phyloP scores from a whole-genome alignment of 306 rosid genomes.

The Mimosa bimucronata region DNA sequence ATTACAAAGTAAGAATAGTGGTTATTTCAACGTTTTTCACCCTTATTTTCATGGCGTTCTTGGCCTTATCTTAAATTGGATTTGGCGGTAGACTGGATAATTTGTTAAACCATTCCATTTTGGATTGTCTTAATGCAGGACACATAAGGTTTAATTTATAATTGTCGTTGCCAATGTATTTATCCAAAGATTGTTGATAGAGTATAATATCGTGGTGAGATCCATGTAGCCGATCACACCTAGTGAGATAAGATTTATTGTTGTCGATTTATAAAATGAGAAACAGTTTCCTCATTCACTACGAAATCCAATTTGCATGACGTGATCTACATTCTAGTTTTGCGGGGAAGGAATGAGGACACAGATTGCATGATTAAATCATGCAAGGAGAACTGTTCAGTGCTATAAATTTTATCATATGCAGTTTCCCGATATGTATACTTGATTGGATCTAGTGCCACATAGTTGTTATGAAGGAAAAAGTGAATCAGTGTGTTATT shows the following conservation, averaged over 20 bases:
- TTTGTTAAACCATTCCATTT: slow-evolving; percentile 26
- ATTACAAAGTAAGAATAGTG: slow-evolving; percentile 55
- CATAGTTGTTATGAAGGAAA: background rate
- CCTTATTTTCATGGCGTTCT: slow-evolving; percentile 22
- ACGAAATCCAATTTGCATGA: background rate
- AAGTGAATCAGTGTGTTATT: background rate
- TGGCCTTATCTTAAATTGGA: background rate
- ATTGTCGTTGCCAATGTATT: too few relatives aligned
- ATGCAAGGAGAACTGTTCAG: background rate
- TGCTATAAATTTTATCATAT: background rate
- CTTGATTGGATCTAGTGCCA: background rate
- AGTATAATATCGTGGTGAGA: too few relatives aligned
- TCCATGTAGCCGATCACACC: too few relatives aligned
- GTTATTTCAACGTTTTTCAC: slow-evolving; percentile 11
- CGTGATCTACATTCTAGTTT: background rate
- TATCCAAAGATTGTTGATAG: too few relatives aligned
- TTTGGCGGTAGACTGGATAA: slow-evolving; percentile 13
- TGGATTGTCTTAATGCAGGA: slow-evolving; percentile 33
- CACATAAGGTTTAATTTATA: slow-evolving; percentile 17
- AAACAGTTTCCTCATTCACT: background rate
- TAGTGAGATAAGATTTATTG: too few relatives aligned
- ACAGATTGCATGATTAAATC: background rate
- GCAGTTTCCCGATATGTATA: too few relatives aligned
- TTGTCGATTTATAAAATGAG: background rate
- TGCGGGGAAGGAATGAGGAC: background rate